A percentile compares a stretch with the other conserved stretches of the same genome.
Evolutionary conservation across 345 rosid species (phyloP).

Genomic region (Lenwebbia sp.): DNA sequence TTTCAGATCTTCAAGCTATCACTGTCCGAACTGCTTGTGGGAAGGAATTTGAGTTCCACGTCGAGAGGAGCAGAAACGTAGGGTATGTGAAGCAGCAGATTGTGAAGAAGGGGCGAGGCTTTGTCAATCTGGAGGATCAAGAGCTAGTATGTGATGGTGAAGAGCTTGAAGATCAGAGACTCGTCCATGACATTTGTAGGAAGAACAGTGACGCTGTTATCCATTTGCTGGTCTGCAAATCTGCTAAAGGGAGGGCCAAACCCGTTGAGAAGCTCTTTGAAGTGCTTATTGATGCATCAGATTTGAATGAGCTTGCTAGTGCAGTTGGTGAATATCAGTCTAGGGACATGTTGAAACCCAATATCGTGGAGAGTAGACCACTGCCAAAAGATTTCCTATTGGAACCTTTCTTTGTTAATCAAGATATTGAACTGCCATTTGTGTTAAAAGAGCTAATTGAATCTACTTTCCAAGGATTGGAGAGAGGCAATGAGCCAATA

Average conservation of each 20-base stretch:
- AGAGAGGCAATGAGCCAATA: constrained; percentile 51
- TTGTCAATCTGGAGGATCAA: constrained; percentile 35
- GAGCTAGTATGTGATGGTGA: constrained; percentile 60
- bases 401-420: constrained; percentile 47
- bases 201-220: constrained; percentile 40
- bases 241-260: constrained; percentile 45
- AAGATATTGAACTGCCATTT: constrained; percentile 24
- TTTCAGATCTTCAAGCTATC: constrained; percentile 59
- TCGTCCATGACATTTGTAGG: constrained; percentile 42
- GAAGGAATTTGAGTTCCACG: constrained; percentile 47
- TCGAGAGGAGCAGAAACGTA: constrained; percentile 56
- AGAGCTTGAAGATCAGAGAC: constrained; percentile 77
- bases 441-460: constrained; percentile 41
- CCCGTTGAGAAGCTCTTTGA: constrained; percentile 45
- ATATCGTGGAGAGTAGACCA: constrained; percentile 8
- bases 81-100: constrained; percentile 73
- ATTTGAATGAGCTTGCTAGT: constrained; percentile 10
- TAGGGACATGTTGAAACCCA: not conserved
- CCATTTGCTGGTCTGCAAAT: constrained; percentile 45
- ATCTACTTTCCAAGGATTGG: constrained; percentile 56
- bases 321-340: constrained; percentile 8
- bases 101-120: constrained; percentile 33
- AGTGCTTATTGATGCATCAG: constrained; percentile 32
- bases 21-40: constrained; percentile 51
- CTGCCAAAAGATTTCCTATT: constrained; percentile 23